Conservation (phyloP, 164 flowering plant genomes). For the Umbellularia californica region DNA sequence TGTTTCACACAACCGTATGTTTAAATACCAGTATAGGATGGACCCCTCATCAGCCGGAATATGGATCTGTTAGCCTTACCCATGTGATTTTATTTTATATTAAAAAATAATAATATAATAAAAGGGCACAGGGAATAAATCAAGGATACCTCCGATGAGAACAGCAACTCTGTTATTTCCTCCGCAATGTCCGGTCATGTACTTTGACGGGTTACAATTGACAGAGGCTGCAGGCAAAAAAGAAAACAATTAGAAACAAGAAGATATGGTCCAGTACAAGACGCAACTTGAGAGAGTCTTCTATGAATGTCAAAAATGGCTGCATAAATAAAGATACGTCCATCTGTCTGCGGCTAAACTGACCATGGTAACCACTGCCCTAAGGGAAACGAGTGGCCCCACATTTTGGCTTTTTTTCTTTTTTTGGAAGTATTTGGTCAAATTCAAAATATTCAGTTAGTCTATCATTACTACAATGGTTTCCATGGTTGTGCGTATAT, state of each 20-base stretch:
- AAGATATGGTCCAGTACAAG: not conserved
- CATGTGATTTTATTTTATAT: not conserved
- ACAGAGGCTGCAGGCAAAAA: slow-evolving; percentile 25
- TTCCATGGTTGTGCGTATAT: too few species aligned
- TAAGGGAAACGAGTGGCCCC: too few species aligned
- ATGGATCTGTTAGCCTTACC: not conserved
- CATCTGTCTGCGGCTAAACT: not conserved
- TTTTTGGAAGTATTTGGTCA: not conserved
- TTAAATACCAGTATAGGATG: too few species aligned
- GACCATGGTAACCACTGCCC: not conserved
- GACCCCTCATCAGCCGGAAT: too few species aligned
- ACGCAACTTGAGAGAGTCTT: not conserved
- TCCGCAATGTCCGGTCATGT: slow-evolving; percentile 51
- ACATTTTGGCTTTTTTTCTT: not conserved
- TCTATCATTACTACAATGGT: not conserved
- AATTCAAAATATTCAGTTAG: not conserved
- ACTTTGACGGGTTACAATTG: slow-evolving; percentile 43
- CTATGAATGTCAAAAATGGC: not conserved
- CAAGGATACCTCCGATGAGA: slow-evolving; percentile 60
- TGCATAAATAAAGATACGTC: not conserved
- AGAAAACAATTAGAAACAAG: not conserved
- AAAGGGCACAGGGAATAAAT: not conserved
- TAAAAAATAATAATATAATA: too few species aligned
- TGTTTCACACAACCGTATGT: too few species aligned
- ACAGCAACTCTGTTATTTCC: slow-evolving; percentile 44